These are phyloP conservation scores for Russula compacta DNA, from an alignment of 768 basidiomycete species.

Conservation along the genomic window DNA sequence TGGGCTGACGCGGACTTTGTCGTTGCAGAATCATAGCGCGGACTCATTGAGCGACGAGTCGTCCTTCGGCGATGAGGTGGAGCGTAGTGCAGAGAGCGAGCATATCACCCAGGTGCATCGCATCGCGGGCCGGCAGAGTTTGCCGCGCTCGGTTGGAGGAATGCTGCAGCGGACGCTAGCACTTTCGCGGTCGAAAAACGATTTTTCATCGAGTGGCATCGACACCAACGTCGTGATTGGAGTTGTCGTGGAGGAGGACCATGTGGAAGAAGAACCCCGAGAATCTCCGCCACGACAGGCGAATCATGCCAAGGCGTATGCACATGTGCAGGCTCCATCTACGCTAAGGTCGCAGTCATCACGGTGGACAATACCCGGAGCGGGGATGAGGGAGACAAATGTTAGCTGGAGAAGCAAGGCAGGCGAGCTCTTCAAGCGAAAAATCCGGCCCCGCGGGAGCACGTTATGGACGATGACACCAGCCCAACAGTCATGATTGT, in stretches of 20 bases:
- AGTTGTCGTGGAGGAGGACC: slow-evolving; percentile 19
- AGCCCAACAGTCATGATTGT: not conserved
- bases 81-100: slow-evolving; percentile 5
- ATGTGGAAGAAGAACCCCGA: slow-evolving; percentile 8
- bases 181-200: slow-evolving; percentile 10
- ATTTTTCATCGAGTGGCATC: not conserved
- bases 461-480: not conserved
- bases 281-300: not conserved
- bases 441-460: not conserved
- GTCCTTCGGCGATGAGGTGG: slow-evolving; percentile 2
- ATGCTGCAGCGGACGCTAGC: slow-evolving; percentile 17
- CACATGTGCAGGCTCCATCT: slow-evolving; percentile 6
- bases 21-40: slow-evolving; percentile 17
- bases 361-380: slow-evolving; percentile 6
- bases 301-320: not conserved
- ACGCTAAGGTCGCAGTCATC: slow-evolving; percentile 3
- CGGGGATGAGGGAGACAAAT: not conserved
- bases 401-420: slow-evolving; percentile 12
- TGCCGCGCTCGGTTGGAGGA: slow-evolving; percentile 15
- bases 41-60: slow-evolving; percentile 25
- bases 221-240: slow-evolving; percentile 17
- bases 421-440: slow-evolving; percentile 6
- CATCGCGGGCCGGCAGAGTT: slow-evolving; percentile 16
- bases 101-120: slow-evolving; percentile 21
- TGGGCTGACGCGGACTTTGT: slow-evolving; percentile 1